Base-by-base conservation (phyloP, 164 flowering plant species). In the Vitis rotundifolia region DNA sequence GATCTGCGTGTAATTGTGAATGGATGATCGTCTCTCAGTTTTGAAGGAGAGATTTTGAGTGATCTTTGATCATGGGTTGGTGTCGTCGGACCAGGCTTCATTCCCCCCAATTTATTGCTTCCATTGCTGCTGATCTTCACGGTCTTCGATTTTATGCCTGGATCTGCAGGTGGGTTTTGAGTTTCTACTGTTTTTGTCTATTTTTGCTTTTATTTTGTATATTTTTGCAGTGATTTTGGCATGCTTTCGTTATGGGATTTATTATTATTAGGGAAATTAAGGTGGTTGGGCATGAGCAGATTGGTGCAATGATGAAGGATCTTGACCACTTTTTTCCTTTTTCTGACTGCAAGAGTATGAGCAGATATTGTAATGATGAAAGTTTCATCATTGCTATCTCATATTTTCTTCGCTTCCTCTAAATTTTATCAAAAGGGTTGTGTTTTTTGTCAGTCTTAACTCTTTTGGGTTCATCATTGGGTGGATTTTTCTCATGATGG, bases 71-170 rank as follows among this genome's bases (percentile, higher is more conserved):
- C 66, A 15, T 64, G 47, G 62, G 71, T 79, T 74, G 18, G 82
- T 75, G 81, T 60, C 86, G 76, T 85, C 91, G 91, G 91, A 87
- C 91, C 91, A 87, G 91, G 91, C 91, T 87, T 87, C 91, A 87
- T 87, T 85, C 91, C 91, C 88, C 90, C 75, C 91, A 87, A 83
- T 80, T 73, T 31, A 11, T 49, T 57, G 73, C 77, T 76, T 73
- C 79, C 77, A 50, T n/a, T 22, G 2, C 9, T 26, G 49, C 49
- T 3, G 44, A 22, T 16, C 47, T 37, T 13, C 59, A 9, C 10
- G n/a, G 8, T 29, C 59, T 15, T 51, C 3, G 44, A 37, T 37
- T 37, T 37, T 37, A 5, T 37, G 44, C 44, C 44, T 6, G 51
- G 71, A 58, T 63, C 63, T 70, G 29, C 6, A 70, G 71, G 71